Evolutionary conservation across 1,139 yeast genomes (phyloP), one percentile per base, ranked within the genome.

Genomic region (Pneumocystis sp.): DNA sequence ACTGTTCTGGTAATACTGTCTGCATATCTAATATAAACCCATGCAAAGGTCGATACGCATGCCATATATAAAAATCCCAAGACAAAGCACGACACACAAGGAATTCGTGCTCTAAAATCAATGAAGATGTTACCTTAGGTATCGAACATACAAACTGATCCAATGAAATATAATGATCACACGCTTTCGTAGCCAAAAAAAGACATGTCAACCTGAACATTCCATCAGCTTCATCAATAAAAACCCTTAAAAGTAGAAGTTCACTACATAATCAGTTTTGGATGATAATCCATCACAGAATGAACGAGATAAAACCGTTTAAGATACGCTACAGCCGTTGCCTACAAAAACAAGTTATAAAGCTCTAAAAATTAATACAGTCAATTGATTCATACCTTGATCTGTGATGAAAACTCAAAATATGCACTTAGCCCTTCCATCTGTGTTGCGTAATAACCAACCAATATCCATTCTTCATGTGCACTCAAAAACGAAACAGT

Each of bases 21-120:
- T 93, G 98, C 75, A 89, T 80, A 74, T 93, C 98, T 61, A 93
- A 81, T 74, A 86, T 91, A 73, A 93, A 90, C 37, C 98, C 98
- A 74, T 91, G 95, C 35, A 93, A 76, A 0, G 97, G 90, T 68
- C 87, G 80, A 74, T 84, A 85, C 1, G 97, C 95, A 74, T 89
- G 96, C 74, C 91, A 97, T 3, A 88, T 95, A 70, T 86, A 75
- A 64, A 93, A 77, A 0, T 96, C 87, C 75, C 93, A 93, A 68
- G 84, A 80, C 70, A 93, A 77, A 21, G 89, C 82, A 74, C 84
- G 89, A 65, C 91, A 77, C 1, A 93, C 81, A 63, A 80, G 80
- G 72, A 89, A 93, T 74, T 93, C 98, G 66, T 89, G 79, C 68
- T 85, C 86, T 65, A 91, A 76, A 39, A 93, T 85, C 64, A 87